phyloP scores from a whole-genome alignment of 441 rosid genomes.

The Bruguiera hainesii region DNA sequence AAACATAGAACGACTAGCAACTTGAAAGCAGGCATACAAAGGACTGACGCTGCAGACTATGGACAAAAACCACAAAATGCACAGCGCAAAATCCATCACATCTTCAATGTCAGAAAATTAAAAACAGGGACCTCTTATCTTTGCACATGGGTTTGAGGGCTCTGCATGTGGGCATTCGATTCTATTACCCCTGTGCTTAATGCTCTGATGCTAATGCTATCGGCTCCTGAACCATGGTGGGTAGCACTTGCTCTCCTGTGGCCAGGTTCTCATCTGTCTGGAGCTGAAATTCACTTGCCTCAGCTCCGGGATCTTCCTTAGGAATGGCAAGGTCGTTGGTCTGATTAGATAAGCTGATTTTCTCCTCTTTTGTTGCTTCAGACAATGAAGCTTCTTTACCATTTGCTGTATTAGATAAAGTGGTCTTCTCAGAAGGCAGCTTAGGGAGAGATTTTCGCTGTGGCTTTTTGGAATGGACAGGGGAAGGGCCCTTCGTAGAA shows the following conservation, averaged over 20 bases:
- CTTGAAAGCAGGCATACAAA: conserved; percentile 34
- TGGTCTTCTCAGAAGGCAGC: conserved; percentile 81
- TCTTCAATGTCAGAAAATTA: conserved; percentile 31
- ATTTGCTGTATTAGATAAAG: conserved; percentile 32
- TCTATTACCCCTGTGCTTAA: conserved; percentile 22
- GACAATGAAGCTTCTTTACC: conserved; percentile 25
- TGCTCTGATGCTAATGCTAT: conserved; percentile 27
- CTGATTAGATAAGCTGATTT: conserved; percentile 13
- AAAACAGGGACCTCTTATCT: conserved; percentile 32
- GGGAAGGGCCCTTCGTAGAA: conserved; percentile 47
- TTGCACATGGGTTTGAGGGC: conserved; percentile 25
- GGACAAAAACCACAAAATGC: conserved; percentile 36
- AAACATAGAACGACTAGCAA: conserved; percentile 39
- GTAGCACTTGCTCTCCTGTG: conserved; percentile 27
- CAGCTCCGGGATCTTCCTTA: conserved; percentile 21
- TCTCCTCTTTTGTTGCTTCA: conserved; percentile 40
- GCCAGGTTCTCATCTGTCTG: conserved; percentile 16
- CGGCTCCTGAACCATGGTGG: conserved; percentile 29
- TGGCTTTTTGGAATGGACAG: conserved; percentile 57
- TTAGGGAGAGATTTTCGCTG: conserved; percentile 78
- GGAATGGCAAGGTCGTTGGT: conserved; percentile 33
- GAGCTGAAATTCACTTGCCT: conserved; percentile 24
- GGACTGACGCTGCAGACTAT: conserved; percentile 36
- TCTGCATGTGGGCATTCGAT: conserved; percentile 22
- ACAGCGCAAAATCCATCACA: conserved; percentile 29